Base-by-base conservation (phyloP, 2,329 filamentous ascomycete species). In the Pyricularia grisea region DNA sequence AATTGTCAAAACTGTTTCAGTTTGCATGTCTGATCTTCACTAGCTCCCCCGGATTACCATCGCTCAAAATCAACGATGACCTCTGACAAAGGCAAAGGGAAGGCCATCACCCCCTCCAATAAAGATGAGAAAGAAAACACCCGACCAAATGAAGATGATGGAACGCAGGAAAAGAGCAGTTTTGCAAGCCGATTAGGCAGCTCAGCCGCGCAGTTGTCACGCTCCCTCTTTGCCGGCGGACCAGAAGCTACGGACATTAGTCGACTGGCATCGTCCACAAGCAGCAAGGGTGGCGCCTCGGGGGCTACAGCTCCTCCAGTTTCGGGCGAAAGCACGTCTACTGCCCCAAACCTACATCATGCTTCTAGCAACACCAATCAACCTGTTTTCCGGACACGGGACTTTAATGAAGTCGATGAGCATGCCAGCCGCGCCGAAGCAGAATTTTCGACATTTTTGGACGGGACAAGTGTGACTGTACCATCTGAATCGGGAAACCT, bases 371-470 rank as follows among this genome's bases (percentile, higher is more conserved):
- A 25, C 66, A 30, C 67, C 7, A 68, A 71, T 28, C 70, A 50
- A 50, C 42, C 69, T 31, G 71, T 71, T 36, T 74, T 81, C 69
- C 77, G 72, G 67, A 73, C 74, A 30, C 30, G 31, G 12, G 3
- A 4, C 2, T 31, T 5, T 20, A 28, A 31, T 9, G 64, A 67
- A 30, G 66, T 31, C 27, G 66, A 76, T 30, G 72, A 74, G 65
- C 76, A 78, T 14, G 73, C 72, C 6, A 71, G 67, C 17, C 75
- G 78, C 61, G 42, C 66, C 4, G 79, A 81, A 70, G 73, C 74
- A 3, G 74, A 74, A 0, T 82, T 81, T 69, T 75, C 78, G 2
- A 72, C 72, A 1, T 82, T 81, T 68, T 71, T 81, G 50, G 76
- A 78, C 69, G 72, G 71, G 65, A 73, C 72, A 42, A 72, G 68